Conservation (phyloP, 148 eudicot species). For the Cornus controversa region DNA sequence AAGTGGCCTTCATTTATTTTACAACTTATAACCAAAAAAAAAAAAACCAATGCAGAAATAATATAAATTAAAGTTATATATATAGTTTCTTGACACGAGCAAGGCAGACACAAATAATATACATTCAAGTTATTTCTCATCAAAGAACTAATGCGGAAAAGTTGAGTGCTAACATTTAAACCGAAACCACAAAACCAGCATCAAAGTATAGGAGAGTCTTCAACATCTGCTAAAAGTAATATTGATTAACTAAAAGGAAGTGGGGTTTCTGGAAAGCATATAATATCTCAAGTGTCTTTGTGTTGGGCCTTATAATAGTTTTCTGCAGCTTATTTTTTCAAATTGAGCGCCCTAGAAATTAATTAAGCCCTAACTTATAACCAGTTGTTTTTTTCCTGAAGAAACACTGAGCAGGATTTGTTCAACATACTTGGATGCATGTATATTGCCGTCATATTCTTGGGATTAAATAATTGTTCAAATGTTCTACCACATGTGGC, state of each 20-base stretch:
- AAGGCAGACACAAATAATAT: background rate
- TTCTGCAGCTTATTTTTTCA: background rate
- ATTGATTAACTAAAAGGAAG: background rate
- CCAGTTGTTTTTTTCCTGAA: background rate
- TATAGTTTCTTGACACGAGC: background rate
- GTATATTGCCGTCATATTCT: slow-evolving; percentile 29
- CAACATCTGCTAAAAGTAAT: too few relatives aligned
- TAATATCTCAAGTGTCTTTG: background rate
- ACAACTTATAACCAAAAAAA: background rate
- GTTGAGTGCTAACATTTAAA: too few relatives aligned
- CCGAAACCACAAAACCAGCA: background rate
- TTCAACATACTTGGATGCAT: slow-evolving; percentile 30
- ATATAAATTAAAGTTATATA: too few relatives aligned
- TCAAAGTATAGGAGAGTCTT: too few relatives aligned
- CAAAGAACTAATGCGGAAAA: background rate
- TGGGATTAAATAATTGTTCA: slow-evolving; percentile 30
- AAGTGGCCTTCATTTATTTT: background rate
- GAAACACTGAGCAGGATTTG: slow-evolving; percentile 26
- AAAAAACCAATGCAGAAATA: too few relatives aligned
- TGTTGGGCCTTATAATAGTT: background rate
- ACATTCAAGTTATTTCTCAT: background rate
- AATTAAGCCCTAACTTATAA: background rate
- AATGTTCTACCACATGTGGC: slow-evolving; percentile 29
- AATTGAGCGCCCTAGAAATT: background rate
- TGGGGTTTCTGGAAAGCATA: background rate